Percentiles rank a stretch among this genome's conserved stretches.
Conservation (phyloP, 2,329 filamentous ascomycete genomes). For the Bipolaris cookei region DNA sequence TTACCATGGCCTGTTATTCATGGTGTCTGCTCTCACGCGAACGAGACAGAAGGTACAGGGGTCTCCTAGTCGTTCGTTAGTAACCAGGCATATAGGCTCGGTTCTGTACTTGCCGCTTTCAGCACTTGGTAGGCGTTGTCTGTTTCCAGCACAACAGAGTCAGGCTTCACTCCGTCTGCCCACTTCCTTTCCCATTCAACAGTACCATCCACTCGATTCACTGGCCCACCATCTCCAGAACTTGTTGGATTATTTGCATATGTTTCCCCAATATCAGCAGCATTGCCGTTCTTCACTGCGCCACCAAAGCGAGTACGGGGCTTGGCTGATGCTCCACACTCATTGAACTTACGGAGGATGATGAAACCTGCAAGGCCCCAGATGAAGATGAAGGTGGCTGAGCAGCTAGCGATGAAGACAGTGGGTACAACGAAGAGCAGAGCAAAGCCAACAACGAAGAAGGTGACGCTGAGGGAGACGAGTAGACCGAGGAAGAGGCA, state of each 20-base stretch:
- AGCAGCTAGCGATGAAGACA: conserved; percentile 68
- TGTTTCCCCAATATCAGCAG: conserved; percentile 1
- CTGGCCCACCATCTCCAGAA: conserved; percentile 2
- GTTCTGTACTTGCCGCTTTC: conserved; percentile 11
- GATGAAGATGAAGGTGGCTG: conserved; percentile 68
- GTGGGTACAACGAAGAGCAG: conserved; percentile 71
- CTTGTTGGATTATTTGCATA: conserved; percentile 4
- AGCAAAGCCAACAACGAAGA: conserved; percentile 72
- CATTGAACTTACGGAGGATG: conserved; percentile 44
- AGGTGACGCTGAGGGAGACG: conserved; percentile 64
- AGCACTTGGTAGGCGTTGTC: conserved; percentile 15
- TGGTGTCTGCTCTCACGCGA: background rate
- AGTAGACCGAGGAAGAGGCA: conserved; percentile 62
- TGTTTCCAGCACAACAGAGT: conserved; percentile 6
- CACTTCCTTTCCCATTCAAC: conserved; percentile 25
- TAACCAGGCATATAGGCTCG: background rate
- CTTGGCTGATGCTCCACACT: conserved; percentile 30
- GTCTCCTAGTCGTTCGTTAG: conserved; percentile 7
- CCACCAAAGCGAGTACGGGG: conserved; percentile 24
- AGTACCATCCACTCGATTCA: conserved; percentile 8
- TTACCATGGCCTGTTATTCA: background rate
- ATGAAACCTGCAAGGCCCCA: conserved; percentile 65
- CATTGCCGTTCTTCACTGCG: background rate
- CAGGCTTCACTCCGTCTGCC: conserved; percentile 14
- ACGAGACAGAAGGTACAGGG: conserved; percentile 1